A percentile compares a stretch with the other conserved stretches of the same genome.
Conservation (phyloP, 139 green algal species). For the Closterium sp. region DNA sequence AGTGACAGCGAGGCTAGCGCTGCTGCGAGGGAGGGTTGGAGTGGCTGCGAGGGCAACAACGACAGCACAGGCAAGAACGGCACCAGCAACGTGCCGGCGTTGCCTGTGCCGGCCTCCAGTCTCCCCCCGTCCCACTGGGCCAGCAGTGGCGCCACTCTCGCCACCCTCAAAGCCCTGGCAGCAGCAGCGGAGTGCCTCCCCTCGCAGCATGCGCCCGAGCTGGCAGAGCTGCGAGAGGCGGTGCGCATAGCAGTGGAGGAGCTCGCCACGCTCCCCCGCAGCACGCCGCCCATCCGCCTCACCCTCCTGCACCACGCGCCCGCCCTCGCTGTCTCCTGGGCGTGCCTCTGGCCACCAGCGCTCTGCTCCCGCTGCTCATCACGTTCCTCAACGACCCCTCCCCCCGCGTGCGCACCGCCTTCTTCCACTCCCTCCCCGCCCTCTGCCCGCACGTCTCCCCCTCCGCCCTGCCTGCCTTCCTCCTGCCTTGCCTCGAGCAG, state of each 20-base stretch:
- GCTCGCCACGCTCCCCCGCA: constrained; percentile 69
- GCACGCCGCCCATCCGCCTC: constrained; percentile 53
- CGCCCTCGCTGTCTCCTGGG: constrained; percentile 57
- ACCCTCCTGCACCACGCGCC: constrained; percentile 54
- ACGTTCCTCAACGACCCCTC: constrained; percentile 90
- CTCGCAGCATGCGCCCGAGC: constrained; percentile 49
- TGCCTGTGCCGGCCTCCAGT: not conserved
- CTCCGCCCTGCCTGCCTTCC: constrained; percentile 71
- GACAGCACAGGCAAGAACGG: not conserved
- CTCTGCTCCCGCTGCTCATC: constrained; percentile 88
- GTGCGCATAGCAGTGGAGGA: constrained; percentile 70
- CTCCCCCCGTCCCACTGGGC: not conserved
- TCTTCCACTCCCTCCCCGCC: constrained; percentile 36
- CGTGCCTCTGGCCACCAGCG: constrained; percentile 67
- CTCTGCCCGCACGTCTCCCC: constrained; percentile 41
- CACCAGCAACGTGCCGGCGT: not conserved
- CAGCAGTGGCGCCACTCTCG: not conserved
- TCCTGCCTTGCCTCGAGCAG: constrained; percentile 86
- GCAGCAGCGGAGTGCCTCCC: not conserved
- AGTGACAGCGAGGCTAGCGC: not conserved
- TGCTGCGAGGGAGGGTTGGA: not conserved
- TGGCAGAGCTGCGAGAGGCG: constrained; percentile 56
- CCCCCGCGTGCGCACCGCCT: constrained; percentile 69
- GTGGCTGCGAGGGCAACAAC: not conserved
- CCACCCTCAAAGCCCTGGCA: not conserved